phyloP scores from a whole-genome alignment of 106 monocot species.

The Acorus gramineus region DNA sequence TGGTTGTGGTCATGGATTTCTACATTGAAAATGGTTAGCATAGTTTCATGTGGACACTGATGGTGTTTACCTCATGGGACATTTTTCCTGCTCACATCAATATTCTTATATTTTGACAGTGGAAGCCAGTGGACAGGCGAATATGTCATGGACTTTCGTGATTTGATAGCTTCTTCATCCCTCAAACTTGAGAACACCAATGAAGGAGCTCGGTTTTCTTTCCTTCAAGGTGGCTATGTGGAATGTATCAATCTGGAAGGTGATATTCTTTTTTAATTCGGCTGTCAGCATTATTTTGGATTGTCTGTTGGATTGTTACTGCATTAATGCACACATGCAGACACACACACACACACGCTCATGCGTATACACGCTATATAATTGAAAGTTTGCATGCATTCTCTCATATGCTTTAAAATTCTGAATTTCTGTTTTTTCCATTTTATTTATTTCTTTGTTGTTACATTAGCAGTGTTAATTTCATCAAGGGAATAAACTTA shows the following conservation, averaged over 20 bases:
- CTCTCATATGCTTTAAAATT: too few relatives aligned
- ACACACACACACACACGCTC: too few relatives aligned
- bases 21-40: too few relatives aligned
- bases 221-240: conserved; percentile 74
- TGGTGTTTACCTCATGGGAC: background rate
- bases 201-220: conserved; percentile 92
- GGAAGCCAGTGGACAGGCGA: conserved; percentile 90
- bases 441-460: too few relatives aligned
- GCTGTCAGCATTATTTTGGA: background rate
- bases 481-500: too few relatives aligned
- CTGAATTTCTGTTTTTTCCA: too few relatives aligned
- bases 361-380: too few relatives aligned
- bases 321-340: background rate
- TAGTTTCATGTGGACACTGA: too few relatives aligned
- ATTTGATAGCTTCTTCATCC: conserved; percentile 34
- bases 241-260: conserved; percentile 50
- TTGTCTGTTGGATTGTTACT: background rate
- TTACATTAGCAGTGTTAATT: too few relatives aligned
- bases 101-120: conserved; percentile 23
- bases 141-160: conserved; percentile 61
- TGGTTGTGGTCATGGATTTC: too few relatives aligned
- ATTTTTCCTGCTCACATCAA: background rate
- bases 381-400: too few relatives aligned
- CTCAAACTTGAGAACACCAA: conserved; percentile 10
- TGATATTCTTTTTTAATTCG: conserved; percentile 8